phyloP scores from a whole-genome alignment of 768 basidiomycete species.

The Cytidiella melzeri region DNA sequence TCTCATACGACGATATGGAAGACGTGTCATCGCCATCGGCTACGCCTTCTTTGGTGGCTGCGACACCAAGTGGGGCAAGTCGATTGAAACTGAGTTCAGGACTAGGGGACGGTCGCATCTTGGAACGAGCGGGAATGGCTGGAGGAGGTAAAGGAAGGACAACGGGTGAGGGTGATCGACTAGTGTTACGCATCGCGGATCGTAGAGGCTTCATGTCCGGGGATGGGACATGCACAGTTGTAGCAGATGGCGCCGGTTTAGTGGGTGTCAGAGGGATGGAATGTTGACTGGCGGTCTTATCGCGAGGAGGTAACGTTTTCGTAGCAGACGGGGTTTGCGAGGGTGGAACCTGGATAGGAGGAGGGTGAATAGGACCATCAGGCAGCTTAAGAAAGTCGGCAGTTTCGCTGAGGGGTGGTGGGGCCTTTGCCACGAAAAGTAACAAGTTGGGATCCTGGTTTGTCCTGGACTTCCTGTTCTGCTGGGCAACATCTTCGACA shows the following conservation, averaged over 20 bases:
- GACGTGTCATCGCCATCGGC: conserved; percentile 32
- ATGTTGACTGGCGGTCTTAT: conserved; percentile 7
- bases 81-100: conserved; percentile 2
- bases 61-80: neutral
- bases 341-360: neutral
- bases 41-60: neutral
- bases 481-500: conserved; percentile 52
- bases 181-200: conserved; percentile 51
- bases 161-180: conserved; percentile 23
- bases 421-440: conserved; percentile 43
- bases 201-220: conserved; percentile 47
- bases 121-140: conserved; percentile 5
- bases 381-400: conserved; percentile 4
- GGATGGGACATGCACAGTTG: conserved; percentile 13
- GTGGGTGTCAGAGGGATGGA: conserved; percentile 10
- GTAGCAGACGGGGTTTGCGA: neutral
- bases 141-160: conserved; percentile 11
- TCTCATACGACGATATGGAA: conserved; percentile 62
- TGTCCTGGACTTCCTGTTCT: conserved; percentile 28
- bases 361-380: neutral
- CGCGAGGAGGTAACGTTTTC: neutral
- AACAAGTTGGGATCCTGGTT: conserved; percentile 21
- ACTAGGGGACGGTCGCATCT: conserved; percentile 5
- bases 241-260: neutral
- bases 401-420: conserved; percentile 31